Conservation (phyloP, 2,329 filamentous ascomycete species). For the Paecilomyces niveus region DNA sequence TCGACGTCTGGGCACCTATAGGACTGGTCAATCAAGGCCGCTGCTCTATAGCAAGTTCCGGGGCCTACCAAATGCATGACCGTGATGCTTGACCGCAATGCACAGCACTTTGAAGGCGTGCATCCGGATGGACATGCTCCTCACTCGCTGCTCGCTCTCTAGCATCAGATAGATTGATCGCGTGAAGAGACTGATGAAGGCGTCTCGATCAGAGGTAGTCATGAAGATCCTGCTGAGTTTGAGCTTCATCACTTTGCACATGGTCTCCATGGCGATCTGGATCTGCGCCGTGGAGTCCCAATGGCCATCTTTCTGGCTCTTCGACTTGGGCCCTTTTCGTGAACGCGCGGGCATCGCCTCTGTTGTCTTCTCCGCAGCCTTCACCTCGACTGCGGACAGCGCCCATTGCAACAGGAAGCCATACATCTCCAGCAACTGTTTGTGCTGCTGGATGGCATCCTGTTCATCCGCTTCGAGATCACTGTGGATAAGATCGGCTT, state of each 20-base stretch:
- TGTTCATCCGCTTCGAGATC: constrained; percentile 91
- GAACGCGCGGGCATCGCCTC: constrained; percentile 63
- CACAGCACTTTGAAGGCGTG: constrained; percentile 96
- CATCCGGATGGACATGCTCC: constrained; percentile 84
- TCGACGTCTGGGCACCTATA: constrained; percentile 86
- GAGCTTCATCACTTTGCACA: constrained; percentile 92
- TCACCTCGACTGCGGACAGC: constrained; percentile 86
- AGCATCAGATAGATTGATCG: constrained; percentile 88
- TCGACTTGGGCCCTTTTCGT: constrained; percentile 71
- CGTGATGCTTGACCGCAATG: constrained; percentile 94
- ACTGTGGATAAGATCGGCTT: constrained; percentile 76
- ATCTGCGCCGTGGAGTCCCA: constrained; percentile 91
- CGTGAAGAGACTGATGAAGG: constrained; percentile 86
- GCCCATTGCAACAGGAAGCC: constrained; percentile 94
- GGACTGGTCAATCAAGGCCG: constrained; percentile 12
- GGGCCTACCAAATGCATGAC: constrained; percentile 76
- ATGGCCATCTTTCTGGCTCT: constrained; percentile 59
- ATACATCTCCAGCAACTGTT: constrained; percentile 86
- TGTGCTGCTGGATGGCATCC: constrained; percentile 77
- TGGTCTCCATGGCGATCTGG: constrained; percentile 79
- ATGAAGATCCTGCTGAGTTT: constrained; percentile 90
- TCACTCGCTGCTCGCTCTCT: constrained; percentile 88
- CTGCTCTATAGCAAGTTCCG: background rate
- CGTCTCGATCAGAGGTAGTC: constrained; percentile 93
- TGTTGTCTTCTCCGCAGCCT: constrained; percentile 82